Evolutionary conservation across 2,329 filamentous ascomycete genomes (phyloP).

Genomic region (Cladosporium sphaerospermum): DNA sequence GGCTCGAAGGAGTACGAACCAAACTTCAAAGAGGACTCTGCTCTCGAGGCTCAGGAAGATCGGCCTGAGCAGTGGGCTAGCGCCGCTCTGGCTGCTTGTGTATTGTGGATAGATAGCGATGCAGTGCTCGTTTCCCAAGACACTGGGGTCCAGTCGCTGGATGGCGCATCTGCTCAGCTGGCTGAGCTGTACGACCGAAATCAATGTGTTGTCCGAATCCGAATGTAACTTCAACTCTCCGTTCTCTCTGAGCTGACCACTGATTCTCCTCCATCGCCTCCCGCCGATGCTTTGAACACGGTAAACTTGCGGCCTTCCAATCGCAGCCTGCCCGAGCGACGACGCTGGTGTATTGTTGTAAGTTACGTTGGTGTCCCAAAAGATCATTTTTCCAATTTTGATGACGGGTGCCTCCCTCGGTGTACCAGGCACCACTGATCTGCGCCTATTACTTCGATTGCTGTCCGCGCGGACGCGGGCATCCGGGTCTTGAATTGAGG

Average conservation of each 20-base stretch:
- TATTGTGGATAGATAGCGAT: slow-evolving; percentile 96
- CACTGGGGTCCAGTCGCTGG: slow-evolving; percentile 82
- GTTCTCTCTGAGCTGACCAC: slow-evolving; percentile 89
- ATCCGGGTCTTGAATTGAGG: background rate
- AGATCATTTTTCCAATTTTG: slow-evolving; percentile 65
- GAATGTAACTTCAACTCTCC: slow-evolving; percentile 87
- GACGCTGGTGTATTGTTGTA: slow-evolving; percentile 39
- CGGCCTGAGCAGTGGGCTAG: slow-evolving; percentile 70
- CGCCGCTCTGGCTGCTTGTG: slow-evolving; percentile 62
- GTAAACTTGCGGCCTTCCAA: slow-evolving; percentile 44
- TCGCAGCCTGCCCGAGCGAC: slow-evolving; percentile 13
- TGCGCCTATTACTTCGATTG: slow-evolving; percentile 32
- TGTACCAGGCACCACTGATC: slow-evolving; percentile 41
- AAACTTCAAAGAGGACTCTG: slow-evolving; percentile 89
- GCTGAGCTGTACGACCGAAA: slow-evolving; percentile 79
- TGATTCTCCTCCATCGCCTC: slow-evolving; percentile 78
- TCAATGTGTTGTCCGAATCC: slow-evolving; percentile 72
- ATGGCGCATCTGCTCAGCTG: slow-evolving; percentile 85
- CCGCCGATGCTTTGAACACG: slow-evolving; percentile 52
- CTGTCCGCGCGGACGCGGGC: slow-evolving; percentile 24
- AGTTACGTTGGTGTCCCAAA: slow-evolving; percentile 69
- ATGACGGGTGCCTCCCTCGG: slow-evolving; percentile 76
- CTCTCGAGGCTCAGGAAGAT: slow-evolving; percentile 85
- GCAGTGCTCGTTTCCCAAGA: slow-evolving; percentile 87
- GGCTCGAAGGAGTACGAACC: slow-evolving; percentile 85